These are phyloP conservation scores for Paracorniculantispora psalliotae DNA, from an alignment of 2,329 filamentous ascomycete genomes.

Conservation along the genomic window DNA sequence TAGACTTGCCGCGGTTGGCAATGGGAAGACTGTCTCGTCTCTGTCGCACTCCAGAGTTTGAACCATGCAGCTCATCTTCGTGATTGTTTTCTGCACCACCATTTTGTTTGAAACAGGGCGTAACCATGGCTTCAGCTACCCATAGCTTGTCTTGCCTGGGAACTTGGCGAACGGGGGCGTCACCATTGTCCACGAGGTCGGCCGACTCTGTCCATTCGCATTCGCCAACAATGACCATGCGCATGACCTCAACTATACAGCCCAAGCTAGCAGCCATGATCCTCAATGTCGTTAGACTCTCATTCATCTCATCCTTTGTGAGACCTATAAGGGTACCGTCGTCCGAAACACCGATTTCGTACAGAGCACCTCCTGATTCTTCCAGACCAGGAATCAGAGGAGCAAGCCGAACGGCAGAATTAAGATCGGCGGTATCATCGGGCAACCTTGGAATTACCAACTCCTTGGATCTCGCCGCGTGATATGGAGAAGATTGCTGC, in stretches of 20 bases:
- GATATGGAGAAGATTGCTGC: constrained; percentile 90
- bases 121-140: constrained; percentile 88
- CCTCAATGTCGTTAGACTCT: constrained; percentile 78
- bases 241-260: constrained; percentile 75
- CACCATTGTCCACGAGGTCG: constrained; percentile 25
- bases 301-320: constrained; percentile 84
- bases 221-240: constrained; percentile 77
- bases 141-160: constrained; percentile 56
- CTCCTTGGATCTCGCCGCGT: constrained; percentile 72
- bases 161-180: constrained; percentile 19
- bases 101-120: constrained; percentile 56
- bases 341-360: constrained; percentile 94
- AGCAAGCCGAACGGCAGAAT: constrained; percentile 42
- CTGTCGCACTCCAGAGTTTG: background rate
- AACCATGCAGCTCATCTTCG: background rate
- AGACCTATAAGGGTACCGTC: constrained; percentile 88
- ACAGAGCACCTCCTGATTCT: constrained; percentile 87
- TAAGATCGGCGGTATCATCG: constrained; percentile 49
- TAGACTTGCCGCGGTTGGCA: constrained; percentile 43
- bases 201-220: constrained; percentile 65
- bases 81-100: constrained; percentile 13
- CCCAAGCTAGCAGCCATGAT: constrained; percentile 92
- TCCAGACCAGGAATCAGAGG: constrained; percentile 75
- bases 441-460: constrained; percentile 72
- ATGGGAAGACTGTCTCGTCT: constrained; percentile 15